These are phyloP conservation scores for Dionaea muscipula DNA, from an alignment of 179 eudicot genomes.

Conservation along the genomic window DNA sequence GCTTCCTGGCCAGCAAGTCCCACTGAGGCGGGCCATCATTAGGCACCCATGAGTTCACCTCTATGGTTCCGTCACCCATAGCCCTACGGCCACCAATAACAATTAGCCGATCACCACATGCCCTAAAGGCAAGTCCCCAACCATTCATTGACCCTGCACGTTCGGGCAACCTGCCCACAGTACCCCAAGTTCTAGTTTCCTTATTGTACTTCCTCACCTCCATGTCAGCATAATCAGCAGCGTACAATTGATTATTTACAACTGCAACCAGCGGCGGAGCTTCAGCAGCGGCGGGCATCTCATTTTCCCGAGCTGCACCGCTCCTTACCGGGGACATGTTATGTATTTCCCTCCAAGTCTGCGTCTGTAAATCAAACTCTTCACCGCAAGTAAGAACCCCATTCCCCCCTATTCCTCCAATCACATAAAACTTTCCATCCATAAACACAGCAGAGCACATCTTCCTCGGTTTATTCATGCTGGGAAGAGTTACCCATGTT, in stretches of 20 bases:
- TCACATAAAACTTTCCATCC: constrained; percentile 74
- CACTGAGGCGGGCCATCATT: constrained; percentile 59
- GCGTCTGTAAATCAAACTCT: constrained; percentile 51
- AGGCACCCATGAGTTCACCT: constrained; percentile 81
- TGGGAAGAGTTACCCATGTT: constrained; percentile 51
- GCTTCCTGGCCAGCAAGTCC: constrained; percentile 61
- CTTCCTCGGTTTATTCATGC: constrained; percentile 60
- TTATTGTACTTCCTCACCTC: constrained; percentile 53
- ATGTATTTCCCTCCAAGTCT: constrained; percentile 53
- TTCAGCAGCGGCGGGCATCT: constrained; percentile 42
- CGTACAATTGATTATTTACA: constrained; percentile 64
- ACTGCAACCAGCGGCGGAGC: constrained; percentile 91
- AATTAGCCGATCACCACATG: constrained; percentile 64
- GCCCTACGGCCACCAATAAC: constrained; percentile 70
- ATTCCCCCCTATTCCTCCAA: constrained; percentile 63
- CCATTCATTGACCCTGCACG: constrained; percentile 75
- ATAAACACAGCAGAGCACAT: constrained; percentile 81
- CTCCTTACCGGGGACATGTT: constrained; percentile 55
- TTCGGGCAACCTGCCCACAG: constrained; percentile 67
- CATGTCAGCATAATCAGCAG: constrained; percentile 79
- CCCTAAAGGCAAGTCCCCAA: constrained; percentile 88
- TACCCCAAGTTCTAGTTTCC: constrained; percentile 31
- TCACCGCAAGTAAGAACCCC: constrained; percentile 64
- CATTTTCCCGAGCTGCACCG: constrained; percentile 27
- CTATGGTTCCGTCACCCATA: constrained; percentile 50